Base-by-base conservation (phyloP, 345 rosid genomes). In the Brassica cretica region DNA sequence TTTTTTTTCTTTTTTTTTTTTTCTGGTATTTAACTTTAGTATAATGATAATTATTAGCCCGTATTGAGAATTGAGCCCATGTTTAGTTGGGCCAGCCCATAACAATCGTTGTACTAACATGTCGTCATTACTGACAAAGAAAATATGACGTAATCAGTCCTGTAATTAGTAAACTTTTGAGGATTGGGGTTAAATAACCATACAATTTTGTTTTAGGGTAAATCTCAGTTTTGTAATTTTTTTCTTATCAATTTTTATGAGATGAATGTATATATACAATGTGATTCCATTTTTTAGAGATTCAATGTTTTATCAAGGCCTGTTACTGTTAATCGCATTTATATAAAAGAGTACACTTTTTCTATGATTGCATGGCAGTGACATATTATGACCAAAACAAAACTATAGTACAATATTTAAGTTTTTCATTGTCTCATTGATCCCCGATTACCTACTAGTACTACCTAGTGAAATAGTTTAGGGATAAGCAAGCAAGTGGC, bases 71-170 rank as follows among this genome's bases (percentile, higher is more conserved):
- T 39, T 66, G 39, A n/a, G 59, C 66, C 46, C 73, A 76, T 3
- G 18, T 27, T 60, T 39, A 59, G 11, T 60, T 60, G 73, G 73
- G 51, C 51, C 49, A 68, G 60, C 60, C 49, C 67, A 39, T 39
- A 5, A 19, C 2, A 64, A 46, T 73, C 39, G 6, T 11, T 10
- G 6, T 29, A 2, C 66, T 14, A 14, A 30, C 15, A 11, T 58
- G 63, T 53, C 24, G 60, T 6, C 6, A 32, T 32, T 32, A 32
- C 37, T 32, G 37, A 32, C 37, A 32, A 32, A 32, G 7, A 32
- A 32, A 32, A 32, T 6, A 32, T 32, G 37, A 5, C 37, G 7
- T 49, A 5, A 1, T n/a, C 15, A n/a, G 58, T 16, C 15, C 4
- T 46, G 53, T 46, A 12, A 46, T 32, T 46, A 46, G 53, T 46